Percentiles rank a stretch among this genome's conserved stretches.
Evolutionary conservation across 2,329 filamentous ascomycete genomes (phyloP).

Genomic region (Triangularia setosa): DNA sequence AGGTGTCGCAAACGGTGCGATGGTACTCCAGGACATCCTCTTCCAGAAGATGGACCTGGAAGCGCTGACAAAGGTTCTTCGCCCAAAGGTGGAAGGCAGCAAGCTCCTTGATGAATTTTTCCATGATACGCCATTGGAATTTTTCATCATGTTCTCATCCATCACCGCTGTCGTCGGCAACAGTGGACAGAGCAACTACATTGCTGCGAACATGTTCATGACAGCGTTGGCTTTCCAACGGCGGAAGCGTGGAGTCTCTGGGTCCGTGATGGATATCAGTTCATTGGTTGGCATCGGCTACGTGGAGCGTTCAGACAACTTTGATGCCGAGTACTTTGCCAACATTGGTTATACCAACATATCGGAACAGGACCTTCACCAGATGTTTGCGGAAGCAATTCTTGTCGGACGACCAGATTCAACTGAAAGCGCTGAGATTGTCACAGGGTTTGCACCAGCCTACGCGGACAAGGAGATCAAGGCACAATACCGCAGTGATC

Average conservation of each 20-base stretch:
- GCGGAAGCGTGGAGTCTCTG: slow-evolving; percentile 10
- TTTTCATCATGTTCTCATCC: slow-evolving; percentile 13
- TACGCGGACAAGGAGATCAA: not conserved
- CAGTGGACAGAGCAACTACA: slow-evolving; percentile 10
- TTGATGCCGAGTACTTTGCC: not conserved
- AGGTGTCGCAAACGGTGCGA: slow-evolving; percentile 42
- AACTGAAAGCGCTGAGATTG: not conserved
- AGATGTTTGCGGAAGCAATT: not conserved
- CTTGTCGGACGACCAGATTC: not conserved
- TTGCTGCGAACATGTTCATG: slow-evolving; percentile 35
- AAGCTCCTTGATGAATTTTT: slow-evolving; percentile 35
- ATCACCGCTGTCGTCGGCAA: not conserved
- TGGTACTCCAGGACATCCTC: slow-evolving; percentile 39
- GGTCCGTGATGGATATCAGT: slow-evolving; percentile 13
- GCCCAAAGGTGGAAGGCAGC: slow-evolving; percentile 35
- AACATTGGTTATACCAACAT: not conserved
- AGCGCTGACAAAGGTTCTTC: slow-evolving; percentile 24
- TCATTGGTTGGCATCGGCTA: slow-evolving; percentile 12
- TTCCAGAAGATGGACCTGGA: slow-evolving; percentile 31
- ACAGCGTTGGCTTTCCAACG: slow-evolving; percentile 30
- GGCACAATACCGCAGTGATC: not conserved
- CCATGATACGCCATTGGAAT: slow-evolving; percentile 22
- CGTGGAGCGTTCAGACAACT: not conserved
- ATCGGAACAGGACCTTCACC: not conserved
- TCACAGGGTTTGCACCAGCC: not conserved